Base-by-base conservation (phyloP, 352 stramenopile genomes). In the Phytophthora chlamydospora region DNA sequence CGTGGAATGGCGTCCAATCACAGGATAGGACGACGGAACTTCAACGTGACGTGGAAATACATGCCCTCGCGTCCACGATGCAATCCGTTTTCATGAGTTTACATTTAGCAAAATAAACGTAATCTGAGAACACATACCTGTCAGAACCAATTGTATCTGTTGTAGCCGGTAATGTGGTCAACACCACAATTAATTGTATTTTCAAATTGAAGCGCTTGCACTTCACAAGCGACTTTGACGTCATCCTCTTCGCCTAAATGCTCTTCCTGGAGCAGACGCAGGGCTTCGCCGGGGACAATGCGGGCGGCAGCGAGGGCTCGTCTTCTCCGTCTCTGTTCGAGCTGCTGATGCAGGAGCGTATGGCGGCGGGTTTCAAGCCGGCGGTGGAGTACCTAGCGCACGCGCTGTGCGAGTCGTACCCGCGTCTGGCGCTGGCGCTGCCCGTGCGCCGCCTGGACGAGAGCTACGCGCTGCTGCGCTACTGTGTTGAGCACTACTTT, bases 291-390 rank as follows among this genome's bases (percentile, higher is more conserved):
- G 34, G 27, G 11, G 62, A 68, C 12, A 56, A 55, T 24, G 7
- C 54, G 24, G 39, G 56, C 52, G 4, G 44, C 35, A 8, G 41
- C 46, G 11, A 39, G 58, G 12, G 35, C 44, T 19, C 51, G 16
- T 34, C 68, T 34, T 13, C 70, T 8, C 87, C 87, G 33, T 96
- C 87, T 61, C 80, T 93, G 17, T 96, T 92, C 45, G 87, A 96
- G 66, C 66, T 96, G 55, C 70, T 94, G 38, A 96, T 96, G 87
- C 87, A 96, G 69, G 80, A 94, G 63, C 81, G 83, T 48, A 91
- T 96, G 83, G 74, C 71, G n/a, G 36, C 58, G 32, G 78, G 83
- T 44, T 82, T 96, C 56, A 90, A 91, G 47, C 80, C 87, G 4
- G 87, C 87, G 21, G 66, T 84, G 17, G 78, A 91, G 63, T 96